These are phyloP conservation scores for Dryas octopetala DNA, from an alignment of 306 rosid species.

Conservation along the genomic window DNA sequence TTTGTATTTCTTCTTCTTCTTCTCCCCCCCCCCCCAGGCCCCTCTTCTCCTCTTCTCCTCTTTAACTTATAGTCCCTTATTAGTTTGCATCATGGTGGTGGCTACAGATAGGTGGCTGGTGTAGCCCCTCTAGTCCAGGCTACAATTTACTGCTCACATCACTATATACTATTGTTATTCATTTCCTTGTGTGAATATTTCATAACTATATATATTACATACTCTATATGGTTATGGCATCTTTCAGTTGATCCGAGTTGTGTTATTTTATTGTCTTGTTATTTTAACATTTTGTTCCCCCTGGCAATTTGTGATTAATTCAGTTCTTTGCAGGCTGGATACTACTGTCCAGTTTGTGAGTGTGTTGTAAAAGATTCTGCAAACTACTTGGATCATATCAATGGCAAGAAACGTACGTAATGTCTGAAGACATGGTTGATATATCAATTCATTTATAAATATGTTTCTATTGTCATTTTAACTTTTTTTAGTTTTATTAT, in stretches of 20 bases:
- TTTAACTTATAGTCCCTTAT: neutral
- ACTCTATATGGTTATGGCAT: neutral
- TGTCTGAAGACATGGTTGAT: conserved; percentile 11
- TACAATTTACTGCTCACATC: neutral
- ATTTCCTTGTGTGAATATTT: neutral
- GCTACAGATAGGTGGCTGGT: neutral
- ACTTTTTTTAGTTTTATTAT: conserved; percentile 21
- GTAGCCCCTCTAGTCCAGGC: neutral
- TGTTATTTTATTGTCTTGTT: neutral
- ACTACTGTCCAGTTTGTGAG: conserved; percentile 90
- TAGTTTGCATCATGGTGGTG: neutral
- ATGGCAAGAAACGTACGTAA: conserved; percentile 96
- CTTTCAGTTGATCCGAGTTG: neutral
- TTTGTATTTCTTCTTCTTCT: neutral
- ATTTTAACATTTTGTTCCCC: conserved; percentile 1
- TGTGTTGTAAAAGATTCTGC: conserved; percentile 99
- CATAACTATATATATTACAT: neutral
- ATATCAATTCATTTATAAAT: neutral
- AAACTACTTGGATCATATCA: conserved; percentile 95
- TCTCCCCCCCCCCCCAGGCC: no score
- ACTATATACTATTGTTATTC: neutral
- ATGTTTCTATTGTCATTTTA: conserved; percentile 4
- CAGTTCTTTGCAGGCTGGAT: conserved; percentile 75
- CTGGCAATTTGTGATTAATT: conserved; percentile 13
- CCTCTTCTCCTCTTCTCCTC: neutral